Conservation (phyloP, 768 basidiomycete species). For the Gymnopilus dilepis region DNA sequence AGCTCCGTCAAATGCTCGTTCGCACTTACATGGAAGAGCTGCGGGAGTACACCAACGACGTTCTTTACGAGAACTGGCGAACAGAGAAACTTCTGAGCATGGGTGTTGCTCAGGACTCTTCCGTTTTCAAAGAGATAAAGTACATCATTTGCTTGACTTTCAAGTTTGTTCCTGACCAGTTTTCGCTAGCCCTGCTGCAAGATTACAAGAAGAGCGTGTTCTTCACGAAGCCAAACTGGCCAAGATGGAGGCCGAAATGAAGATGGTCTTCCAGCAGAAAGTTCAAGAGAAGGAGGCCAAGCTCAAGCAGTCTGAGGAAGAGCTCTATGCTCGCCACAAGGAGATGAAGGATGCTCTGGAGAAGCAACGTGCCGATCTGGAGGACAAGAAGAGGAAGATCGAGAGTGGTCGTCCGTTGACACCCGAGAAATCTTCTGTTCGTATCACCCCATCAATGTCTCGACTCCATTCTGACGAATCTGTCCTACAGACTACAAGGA, state of each 20-base stretch:
- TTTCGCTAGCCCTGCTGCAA: conserved; percentile 82
- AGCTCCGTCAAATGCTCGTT: conserved; percentile 98
- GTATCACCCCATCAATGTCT: conserved; percentile 35
- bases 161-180: conserved; percentile 9
- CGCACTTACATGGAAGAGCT: conserved; percentile 99
- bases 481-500: conserved; percentile 56
- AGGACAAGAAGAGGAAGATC: conserved; percentile 97
- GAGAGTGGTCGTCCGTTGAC: conserved; percentile 95
- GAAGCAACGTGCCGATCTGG: conserved; percentile 93
- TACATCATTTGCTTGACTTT: conserved; percentile 46
- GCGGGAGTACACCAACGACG: conserved; percentile 94
- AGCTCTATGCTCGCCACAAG: conserved; percentile 96
- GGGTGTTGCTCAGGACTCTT: conserved; percentile 97
- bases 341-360: conserved; percentile 99
- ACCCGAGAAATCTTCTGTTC: conserved; percentile 88
- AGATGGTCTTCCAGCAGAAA: conserved; percentile 99
- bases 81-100: conserved; percentile 94
- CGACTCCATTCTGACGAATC: conserved; percentile 21
- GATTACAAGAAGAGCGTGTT: conserved; percentile 94
- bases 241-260: conserved; percentile 99
- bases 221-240: conserved; percentile 96
- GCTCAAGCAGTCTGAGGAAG: conserved; percentile 98
- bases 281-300: conserved; percentile 99
- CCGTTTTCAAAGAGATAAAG: conserved; percentile 99
- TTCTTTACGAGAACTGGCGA: conserved; percentile 98